A percentile compares a stretch with the other conserved stretches of the same genome.
Conservation (phyloP, 2,329 filamentous ascomycete genomes). For the Botrytis pseudocinerea region DNA sequence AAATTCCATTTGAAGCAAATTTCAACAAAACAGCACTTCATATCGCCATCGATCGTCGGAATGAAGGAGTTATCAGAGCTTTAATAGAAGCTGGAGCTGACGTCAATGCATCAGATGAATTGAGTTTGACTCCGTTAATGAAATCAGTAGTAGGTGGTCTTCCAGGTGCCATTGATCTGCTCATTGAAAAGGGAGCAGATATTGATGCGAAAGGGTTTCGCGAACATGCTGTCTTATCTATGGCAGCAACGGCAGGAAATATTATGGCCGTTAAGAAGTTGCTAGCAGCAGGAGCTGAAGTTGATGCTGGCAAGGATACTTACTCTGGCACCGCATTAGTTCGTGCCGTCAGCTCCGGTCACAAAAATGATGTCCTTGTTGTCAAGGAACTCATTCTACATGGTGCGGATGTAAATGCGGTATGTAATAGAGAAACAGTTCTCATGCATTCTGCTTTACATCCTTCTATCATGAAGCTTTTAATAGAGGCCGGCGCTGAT, state of each 20-base stretch:
- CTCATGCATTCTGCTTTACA: not conserved
- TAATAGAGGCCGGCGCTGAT: not conserved
- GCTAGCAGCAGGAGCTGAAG: not conserved
- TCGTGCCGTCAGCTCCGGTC: not conserved
- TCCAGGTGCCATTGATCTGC: not conserved
- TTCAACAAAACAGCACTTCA: not conserved
- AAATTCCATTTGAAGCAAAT: not conserved
- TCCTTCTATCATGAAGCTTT: not conserved
- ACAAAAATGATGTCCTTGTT: not conserved
- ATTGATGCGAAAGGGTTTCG: not conserved
- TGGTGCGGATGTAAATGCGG: not conserved
- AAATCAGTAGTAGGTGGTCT: not conserved
- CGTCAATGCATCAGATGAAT: not conserved
- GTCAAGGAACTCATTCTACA: not conserved
- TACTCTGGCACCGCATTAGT: not conserved
- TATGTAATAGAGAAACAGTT: not conserved
- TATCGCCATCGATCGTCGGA: not conserved
- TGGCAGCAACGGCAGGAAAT: not conserved
- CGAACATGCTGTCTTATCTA: not conserved
- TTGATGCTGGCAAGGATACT: not conserved
- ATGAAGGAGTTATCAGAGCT: not conserved
- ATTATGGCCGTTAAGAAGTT: not conserved
- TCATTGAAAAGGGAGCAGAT: constrained; percentile 4
- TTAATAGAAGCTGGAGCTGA: constrained; percentile 4
- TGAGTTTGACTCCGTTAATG: not conserved